Percentiles rank a stretch among this genome's conserved stretches.
These are phyloP conservation scores for Spizellomyces sp. DNA, from an alignment of 192 early-diverging fungal species.

Conservation along the genomic window DNA sequence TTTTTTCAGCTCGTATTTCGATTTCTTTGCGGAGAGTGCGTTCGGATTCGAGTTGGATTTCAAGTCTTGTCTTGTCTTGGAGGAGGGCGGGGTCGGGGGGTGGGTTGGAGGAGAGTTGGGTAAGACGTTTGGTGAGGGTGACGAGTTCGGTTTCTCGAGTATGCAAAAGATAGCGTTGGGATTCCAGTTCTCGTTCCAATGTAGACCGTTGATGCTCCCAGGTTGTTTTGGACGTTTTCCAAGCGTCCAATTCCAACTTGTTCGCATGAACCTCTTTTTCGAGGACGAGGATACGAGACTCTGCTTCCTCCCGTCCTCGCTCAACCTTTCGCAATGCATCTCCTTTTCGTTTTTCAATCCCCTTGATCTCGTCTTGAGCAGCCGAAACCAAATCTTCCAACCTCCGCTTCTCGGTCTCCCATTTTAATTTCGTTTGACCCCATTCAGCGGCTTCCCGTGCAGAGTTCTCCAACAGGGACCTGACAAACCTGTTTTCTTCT, in stretches of 20 bases:
- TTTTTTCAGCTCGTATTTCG: not conserved
- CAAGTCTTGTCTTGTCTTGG: not conserved
- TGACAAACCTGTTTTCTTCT: slow-evolving; percentile 6
- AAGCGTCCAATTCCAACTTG: not conserved
- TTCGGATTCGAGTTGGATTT: slow-evolving; percentile 1
- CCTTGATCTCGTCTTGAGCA: not conserved
- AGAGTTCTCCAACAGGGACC: not conserved
- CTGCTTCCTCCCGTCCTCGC: no score
- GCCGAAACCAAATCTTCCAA: not conserved
- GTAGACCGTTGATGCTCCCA: not conserved
- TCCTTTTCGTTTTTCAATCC: not conserved
- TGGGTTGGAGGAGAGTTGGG: no score
- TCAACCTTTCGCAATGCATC: no score
- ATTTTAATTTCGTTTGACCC: not conserved
- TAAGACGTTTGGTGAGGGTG: no score
- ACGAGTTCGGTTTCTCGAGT: no score
- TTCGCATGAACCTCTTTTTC: no score
- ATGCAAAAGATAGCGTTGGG: no score
- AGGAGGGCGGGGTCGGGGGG: no score
- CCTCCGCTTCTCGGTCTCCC: not conserved
- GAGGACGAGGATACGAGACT: no score
- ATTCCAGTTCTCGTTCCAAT: no score
- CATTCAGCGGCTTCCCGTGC: not conserved
- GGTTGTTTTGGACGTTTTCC: not conserved
- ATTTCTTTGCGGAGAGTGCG: not conserved